Evolutionary conservation across 306 rosid species (phyloP), one percentile per base, ranked within the genome.

Genomic region (Hylodesmum podocarpum): DNA sequence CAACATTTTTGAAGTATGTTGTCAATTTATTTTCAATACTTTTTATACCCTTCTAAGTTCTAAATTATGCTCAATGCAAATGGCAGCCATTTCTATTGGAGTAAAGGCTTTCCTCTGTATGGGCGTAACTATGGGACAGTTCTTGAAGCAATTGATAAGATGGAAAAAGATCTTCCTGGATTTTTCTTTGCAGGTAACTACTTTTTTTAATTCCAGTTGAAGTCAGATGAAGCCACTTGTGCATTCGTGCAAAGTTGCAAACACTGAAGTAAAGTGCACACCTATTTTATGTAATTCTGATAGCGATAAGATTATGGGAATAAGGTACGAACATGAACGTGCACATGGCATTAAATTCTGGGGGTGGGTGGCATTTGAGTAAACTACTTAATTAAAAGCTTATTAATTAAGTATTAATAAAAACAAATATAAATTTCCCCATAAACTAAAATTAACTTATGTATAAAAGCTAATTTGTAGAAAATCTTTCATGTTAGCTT

Each of bases 111-210:
- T 82, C 98, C 98, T 22, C 78, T 94, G 85, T 94, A 90, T 50
- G 98, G 94, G 58, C 89, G 2, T 67, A 84, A 90, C 85, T 87
- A 91, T 58, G 91, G 85, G 36, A 82, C 91, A 70, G 97, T 94
- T 81, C 75, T 91, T 79, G 89, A 87, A 85, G 98, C 94, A 72
- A 91, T 94, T 75, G 97, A 86, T 79, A 88, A 66, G 64, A 83
- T 94, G 85, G 96, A 94, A 90, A 91, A 82, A 83, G 86, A 73
- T 71, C 98, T 94, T 62, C 98, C 98, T 3, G 98, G 97, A 61
- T 83, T 91, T 82, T 90, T 88, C 91, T 84, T 76, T 82, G 98
- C 98, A 68, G 98, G 98, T 91, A 91, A 67, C 16, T 57, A 25
- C 2, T 61, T 61, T 31, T 33, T n/a, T 54, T 62, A 16, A 4